These are phyloP conservation scores for Xylariaceae sp. DNA, from an alignment of 2,329 filamentous ascomycete genomes.

Conservation along the genomic window DNA sequence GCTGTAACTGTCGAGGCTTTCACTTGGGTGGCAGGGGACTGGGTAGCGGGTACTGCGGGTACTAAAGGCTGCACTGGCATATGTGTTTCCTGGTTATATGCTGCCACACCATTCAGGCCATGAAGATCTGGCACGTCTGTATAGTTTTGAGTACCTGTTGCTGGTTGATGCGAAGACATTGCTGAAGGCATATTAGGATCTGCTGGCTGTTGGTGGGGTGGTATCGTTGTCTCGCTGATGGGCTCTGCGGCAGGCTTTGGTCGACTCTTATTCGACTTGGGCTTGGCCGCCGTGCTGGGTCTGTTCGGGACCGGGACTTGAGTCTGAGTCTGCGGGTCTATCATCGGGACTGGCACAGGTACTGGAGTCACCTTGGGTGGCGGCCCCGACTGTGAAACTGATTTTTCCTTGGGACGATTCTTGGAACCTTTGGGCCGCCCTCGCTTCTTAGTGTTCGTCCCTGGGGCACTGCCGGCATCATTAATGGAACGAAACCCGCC, in stretches of 20 bases:
- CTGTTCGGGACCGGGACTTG: conserved; percentile 8
- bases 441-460: conserved; percentile 36
- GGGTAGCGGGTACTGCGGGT: conserved; percentile 9
- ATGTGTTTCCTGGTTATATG: conserved; percentile 19
- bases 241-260: conserved; percentile 21
- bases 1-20: conserved; percentile 31
- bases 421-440: conserved; percentile 54
- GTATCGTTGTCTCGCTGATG: conserved; percentile 9
- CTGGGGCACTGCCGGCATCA: conserved; percentile 21
- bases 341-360: conserved; percentile 28
- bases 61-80: conserved; percentile 8
- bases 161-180: conserved; percentile 11
- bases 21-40: conserved; percentile 26
- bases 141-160: conserved; percentile 11
- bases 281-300: conserved; percentile 29
- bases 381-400: conserved; percentile 16
- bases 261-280: conserved; percentile 40
- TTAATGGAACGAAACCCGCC: conserved; percentile 33
- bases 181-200: conserved; percentile 11
- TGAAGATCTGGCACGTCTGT: conserved; percentile 14
- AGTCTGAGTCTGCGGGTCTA: conserved; percentile 29
- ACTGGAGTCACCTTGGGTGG: conserved; percentile 33
- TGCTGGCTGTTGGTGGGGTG: conserved; percentile 9
- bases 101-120: conserved; percentile 14
- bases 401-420: conserved; percentile 43